Evolutionary conservation across 140 eudicot genomes (phyloP), one percentile per base, ranked within the genome.

Genomic region (Stevia rebaudiana): DNA sequence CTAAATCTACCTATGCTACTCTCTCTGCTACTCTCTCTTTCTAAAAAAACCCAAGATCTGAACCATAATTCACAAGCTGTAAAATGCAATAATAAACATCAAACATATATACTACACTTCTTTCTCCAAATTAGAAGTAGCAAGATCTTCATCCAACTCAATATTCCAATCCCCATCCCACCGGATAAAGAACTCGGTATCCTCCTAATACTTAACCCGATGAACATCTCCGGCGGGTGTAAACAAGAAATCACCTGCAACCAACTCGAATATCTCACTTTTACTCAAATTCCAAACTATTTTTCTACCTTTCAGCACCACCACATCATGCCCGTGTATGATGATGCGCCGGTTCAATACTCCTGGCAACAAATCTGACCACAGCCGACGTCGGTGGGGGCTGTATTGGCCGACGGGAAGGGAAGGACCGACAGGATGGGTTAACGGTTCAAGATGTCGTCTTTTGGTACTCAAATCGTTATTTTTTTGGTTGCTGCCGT

Each of bases 111-210:
- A 15, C 55, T 49, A 59, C 30, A 21, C 28, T 57, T 79, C 78
- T 41, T 82, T 77, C 56, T 77, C 84, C 10, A 83, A 19, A 44
- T 72, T 82, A 48, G 90, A 84, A 59, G 47, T 62, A 48, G 48
- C 86, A 69, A 90, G 78, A 74, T 90, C 95, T 74, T 90, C 95
- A 72, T 90, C 94, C 68, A 90, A n/a, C 37, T 82, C 24, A 4
- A 90, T 65, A 79, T 90, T 95, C 95, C 97, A 90, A 40, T 36
- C 74, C 5, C 94, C 97, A 76, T 90, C 95, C 97, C 95, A 90
- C 79, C 77, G 77, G 22, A 90, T 82, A 56, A 90, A 90, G 40
- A 90, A 87, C 88, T 90, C 95, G 0, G 94, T 87, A 78, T 90
- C 97, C 56, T 87, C 95, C 57, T 67, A 48, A 64, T 90, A 90